These are phyloP conservation scores for Wallacemonas collosoma DNA, from an alignment of 208 protist genomes.

Conservation along the genomic window DNA sequence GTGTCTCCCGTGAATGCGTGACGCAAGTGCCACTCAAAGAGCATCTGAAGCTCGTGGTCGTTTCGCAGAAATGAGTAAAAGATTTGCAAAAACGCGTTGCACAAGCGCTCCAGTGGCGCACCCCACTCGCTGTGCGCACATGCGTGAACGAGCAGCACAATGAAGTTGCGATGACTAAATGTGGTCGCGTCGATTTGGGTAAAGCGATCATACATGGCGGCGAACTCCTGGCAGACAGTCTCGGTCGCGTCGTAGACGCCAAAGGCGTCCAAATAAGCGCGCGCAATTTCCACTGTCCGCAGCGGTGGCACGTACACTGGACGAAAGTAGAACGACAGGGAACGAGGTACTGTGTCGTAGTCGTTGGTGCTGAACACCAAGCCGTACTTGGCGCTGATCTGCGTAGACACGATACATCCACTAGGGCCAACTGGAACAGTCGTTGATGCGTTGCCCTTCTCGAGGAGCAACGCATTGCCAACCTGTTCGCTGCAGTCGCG, in stretches of 20 bases:
- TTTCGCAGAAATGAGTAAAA: conserved; percentile 42
- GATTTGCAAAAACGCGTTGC: conserved; percentile 40
- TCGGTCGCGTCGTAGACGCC: conserved; percentile 33
- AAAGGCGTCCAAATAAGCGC: conserved; percentile 46
- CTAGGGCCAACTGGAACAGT: conserved; percentile 37
- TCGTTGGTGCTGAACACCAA: conserved; percentile 33
- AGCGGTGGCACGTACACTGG: conserved; percentile 44
- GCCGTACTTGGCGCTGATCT: conserved; percentile 30
- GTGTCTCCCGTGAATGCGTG: conserved; percentile 28
- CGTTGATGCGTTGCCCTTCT: conserved; percentile 10
- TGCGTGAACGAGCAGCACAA: conserved; percentile 42
- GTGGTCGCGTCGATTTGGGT: conserved; percentile 36
- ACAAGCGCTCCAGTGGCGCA: conserved; percentile 30
- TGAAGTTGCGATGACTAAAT: conserved; percentile 54
- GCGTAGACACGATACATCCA: conserved; percentile 22
- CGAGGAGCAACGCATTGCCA: conserved; percentile 10
- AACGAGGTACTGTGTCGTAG: conserved; percentile 29
- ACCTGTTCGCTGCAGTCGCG: conserved; percentile 19
- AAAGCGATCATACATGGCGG: conserved; percentile 61
- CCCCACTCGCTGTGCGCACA: neutral
- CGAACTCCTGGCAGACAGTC: conserved; percentile 37
- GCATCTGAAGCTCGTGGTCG: conserved; percentile 33
- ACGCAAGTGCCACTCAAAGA: conserved; percentile 49
- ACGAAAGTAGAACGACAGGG: conserved; percentile 42
- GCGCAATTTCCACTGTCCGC: conserved; percentile 37